phyloP scores from a whole-genome alignment of 352 stramenopile species.

The Phytophthora megakarya region DNA sequence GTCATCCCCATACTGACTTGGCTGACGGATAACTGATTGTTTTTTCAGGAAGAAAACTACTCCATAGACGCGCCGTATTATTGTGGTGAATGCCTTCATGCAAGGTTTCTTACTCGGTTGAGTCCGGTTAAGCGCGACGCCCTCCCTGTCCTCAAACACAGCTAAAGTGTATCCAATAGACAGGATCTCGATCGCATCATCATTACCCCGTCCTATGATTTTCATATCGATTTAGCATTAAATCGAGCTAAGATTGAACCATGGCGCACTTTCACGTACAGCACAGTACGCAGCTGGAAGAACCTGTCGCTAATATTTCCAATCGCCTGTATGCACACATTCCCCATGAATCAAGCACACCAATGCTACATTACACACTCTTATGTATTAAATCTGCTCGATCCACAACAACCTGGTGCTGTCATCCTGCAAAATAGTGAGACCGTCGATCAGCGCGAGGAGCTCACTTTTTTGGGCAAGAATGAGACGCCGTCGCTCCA shows the following conservation, averaged over 20 bases:
- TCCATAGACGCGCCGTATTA: constrained; percentile 23
- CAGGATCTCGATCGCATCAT: constrained; percentile 91
- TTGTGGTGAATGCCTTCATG: background rate
- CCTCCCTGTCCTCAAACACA: constrained; percentile 80
- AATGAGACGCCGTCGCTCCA: constrained; percentile 72
- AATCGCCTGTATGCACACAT: constrained; percentile 45
- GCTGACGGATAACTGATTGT: too few species aligned
- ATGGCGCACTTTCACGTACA: constrained; percentile 45
- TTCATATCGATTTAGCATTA: constrained; percentile 29
- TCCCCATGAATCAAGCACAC: background rate
- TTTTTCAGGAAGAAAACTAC: too few species aligned
- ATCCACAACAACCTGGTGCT: constrained; percentile 7
- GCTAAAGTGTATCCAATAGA: constrained; percentile 91
- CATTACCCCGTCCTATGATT: constrained; percentile 85
- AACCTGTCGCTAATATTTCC: constrained; percentile 59
- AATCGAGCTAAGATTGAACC: background rate
- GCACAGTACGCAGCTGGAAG: constrained; percentile 70
- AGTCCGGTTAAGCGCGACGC: constrained; percentile 45
- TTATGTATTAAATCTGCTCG: constrained; percentile 25
- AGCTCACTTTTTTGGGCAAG: constrained; percentile 25
- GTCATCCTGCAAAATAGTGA: constrained; percentile 19
- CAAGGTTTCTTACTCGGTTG: constrained; percentile 50
- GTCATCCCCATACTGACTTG: too few species aligned
- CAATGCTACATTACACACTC: background rate
- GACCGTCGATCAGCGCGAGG: constrained; percentile 13